Conservation (phyloP, 345 rosid species). For the Noccaea bulbosa region DNA sequence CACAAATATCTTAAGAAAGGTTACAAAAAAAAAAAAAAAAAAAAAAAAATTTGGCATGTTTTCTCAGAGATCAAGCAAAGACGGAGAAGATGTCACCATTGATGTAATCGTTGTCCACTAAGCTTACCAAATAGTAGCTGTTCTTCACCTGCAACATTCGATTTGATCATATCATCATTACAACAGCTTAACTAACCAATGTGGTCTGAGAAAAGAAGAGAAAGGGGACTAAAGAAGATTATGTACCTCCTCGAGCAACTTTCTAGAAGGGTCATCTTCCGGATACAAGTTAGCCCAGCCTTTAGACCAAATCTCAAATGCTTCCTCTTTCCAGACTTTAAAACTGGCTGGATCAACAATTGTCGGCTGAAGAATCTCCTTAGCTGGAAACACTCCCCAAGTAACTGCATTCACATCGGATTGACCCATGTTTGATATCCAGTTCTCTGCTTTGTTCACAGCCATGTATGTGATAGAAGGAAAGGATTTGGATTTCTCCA, state of each 20-base stretch:
- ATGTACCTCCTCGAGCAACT: slow-evolving; percentile 76
- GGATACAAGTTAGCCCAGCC: slow-evolving; percentile 83
- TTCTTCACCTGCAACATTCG: slow-evolving; percentile 71
- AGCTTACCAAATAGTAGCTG: slow-evolving; percentile 82
- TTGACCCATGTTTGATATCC: slow-evolving; percentile 58
- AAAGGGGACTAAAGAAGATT: background rate
- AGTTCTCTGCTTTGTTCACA: slow-evolving; percentile 63
- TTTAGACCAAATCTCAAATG: slow-evolving; percentile 93
- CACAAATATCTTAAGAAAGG: slow-evolving; percentile 21
- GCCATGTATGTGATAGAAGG: slow-evolving; percentile 73
- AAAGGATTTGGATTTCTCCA: slow-evolving; percentile 69
- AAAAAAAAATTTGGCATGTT: background rate
- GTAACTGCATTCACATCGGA: slow-evolving; percentile 86
- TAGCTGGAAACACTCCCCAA: slow-evolving; percentile 95
- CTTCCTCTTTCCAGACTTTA: slow-evolving; percentile 95
- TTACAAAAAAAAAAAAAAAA: slow-evolving; percentile 28
- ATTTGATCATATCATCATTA: slow-evolving; percentile 16
- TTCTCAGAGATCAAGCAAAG: slow-evolving; percentile 37
- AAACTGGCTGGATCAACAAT: slow-evolving; percentile 98
- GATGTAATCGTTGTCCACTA: slow-evolving; percentile 49
- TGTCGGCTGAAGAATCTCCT: slow-evolving; percentile 90
- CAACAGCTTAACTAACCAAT: background rate
- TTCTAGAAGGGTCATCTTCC: slow-evolving; percentile 65
- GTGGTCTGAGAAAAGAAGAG: background rate
- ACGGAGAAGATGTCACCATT: slow-evolving; percentile 42